Evolutionary conservation across 441 rosid genomes (phyloP).

Genomic region (Sinapis alba): DNA sequence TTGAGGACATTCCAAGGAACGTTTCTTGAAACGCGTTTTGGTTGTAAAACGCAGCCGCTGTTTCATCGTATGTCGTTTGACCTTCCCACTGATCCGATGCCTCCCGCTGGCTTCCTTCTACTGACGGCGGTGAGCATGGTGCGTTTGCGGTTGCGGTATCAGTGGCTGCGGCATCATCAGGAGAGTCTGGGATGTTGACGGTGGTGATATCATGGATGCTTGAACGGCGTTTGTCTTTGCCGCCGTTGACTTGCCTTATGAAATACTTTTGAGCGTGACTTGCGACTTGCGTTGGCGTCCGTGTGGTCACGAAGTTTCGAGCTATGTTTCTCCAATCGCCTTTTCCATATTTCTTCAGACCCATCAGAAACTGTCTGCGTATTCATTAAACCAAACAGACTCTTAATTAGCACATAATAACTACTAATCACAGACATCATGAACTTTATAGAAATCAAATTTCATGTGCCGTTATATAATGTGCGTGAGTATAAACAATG

Average conservation of each 20-base stretch:
- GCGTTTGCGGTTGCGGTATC: conserved; percentile 37
- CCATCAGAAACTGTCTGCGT: conserved; percentile 86
- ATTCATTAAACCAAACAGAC: too few relatives aligned
- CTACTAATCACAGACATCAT: too few relatives aligned
- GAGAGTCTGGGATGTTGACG: conserved; percentile 49
- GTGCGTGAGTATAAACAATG: too few relatives aligned
- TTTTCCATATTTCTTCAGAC: too few relatives aligned
- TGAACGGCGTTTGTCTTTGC: conserved; percentile 90
- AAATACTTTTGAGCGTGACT: conserved; percentile 97
- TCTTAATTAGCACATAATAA: too few relatives aligned
- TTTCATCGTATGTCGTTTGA: conserved; percentile 39
- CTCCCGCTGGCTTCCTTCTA: conserved; percentile 42
- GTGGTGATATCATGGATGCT: conserved; percentile 97
- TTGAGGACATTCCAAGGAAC: conserved; percentile 32
- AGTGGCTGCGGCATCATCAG: conserved; percentile 41
- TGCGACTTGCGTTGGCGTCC: conserved; percentile 96
- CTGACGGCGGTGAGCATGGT: conserved; percentile 48
- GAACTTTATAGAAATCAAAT: too few relatives aligned
- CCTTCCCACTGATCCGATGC: conserved; percentile 40
- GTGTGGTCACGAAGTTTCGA: too few relatives aligned
- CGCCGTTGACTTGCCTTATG: conserved; percentile 82
- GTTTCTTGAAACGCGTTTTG: conserved; percentile 32
- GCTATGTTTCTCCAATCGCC: too few relatives aligned
- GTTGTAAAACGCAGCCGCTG: conserved; percentile 48
- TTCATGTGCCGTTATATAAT: too few relatives aligned